Percentiles rank a stretch among this genome's conserved stretches.
Evolutionary conservation across 2,329 filamentous ascomycete genomes (phyloP).

Genomic region (Ambrosiella cleistominuta): DNA sequence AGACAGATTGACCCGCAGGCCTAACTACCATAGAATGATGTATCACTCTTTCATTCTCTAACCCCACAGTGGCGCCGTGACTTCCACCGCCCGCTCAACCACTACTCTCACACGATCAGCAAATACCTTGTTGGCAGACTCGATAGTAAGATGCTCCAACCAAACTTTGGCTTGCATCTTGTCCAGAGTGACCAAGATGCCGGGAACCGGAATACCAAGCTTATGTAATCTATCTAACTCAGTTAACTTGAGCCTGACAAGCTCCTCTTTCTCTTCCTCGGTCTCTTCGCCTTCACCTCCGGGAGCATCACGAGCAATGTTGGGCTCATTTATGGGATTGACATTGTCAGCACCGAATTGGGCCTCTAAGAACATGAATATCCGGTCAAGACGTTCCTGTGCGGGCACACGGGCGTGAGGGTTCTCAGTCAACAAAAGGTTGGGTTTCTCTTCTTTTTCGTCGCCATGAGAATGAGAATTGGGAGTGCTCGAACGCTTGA

Average conservation of each 20-base stretch:
- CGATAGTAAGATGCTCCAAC: conserved; percentile 82
- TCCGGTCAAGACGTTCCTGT: conserved; percentile 61
- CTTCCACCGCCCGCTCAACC: conserved; percentile 76
- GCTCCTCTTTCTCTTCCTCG: conserved; percentile 27
- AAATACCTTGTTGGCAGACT: conserved; percentile 62
- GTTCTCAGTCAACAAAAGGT: conserved; percentile 32
- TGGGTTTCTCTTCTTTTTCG: conserved; percentile 14
- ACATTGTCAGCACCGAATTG: conserved; percentile 82
- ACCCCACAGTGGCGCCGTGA: conserved; percentile 57
- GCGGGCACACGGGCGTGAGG: conserved; percentile 56
- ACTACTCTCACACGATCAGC: conserved; percentile 75
- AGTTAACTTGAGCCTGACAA: conserved; percentile 38
- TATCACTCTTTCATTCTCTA: conserved; percentile 17
- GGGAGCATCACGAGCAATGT: conserved; percentile 23
- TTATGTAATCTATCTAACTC: conserved; percentile 67
- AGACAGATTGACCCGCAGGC: no score
- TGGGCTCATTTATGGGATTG: conserved; percentile 52
- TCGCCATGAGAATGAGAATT: conserved; percentile 26
- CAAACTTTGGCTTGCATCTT: conserved; percentile 77
- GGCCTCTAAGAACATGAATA: conserved; percentile 91
- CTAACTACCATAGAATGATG: neutral
- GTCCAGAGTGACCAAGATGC: conserved; percentile 72
- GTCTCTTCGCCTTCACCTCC: conserved; percentile 19
- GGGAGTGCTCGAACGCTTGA: conserved; percentile 45
- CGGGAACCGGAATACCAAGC: conserved; percentile 78